These are phyloP conservation scores for Phytopythium boreale DNA, from an alignment of 352 stramenopile genomes.

Conservation along the genomic window DNA sequence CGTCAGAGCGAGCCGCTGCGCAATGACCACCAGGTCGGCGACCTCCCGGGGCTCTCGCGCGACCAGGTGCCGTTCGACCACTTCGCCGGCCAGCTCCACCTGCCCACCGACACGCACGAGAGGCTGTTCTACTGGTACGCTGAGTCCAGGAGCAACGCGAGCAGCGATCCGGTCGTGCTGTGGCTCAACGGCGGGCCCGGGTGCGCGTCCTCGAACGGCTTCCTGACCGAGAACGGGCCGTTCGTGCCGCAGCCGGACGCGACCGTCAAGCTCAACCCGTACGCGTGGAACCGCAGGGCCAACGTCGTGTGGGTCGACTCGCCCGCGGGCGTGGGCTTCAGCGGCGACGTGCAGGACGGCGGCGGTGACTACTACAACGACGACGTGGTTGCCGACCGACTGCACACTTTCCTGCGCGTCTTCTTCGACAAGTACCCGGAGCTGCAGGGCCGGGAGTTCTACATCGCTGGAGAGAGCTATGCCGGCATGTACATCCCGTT, in stretches of 20 bases:
- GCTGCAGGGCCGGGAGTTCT: conserved; percentile 15
- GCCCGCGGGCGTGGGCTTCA: conserved; percentile 85
- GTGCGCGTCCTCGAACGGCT: conserved; percentile 75
- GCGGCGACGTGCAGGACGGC: conserved; percentile 29
- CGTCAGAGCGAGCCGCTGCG: conserved; percentile 4
- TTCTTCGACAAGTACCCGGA: conserved; percentile 42
- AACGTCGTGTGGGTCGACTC: conserved; percentile 90
- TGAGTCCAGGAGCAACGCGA: conserved; percentile 30
- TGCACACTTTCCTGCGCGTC: conserved; percentile 18
- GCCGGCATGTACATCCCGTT: conserved; percentile 84
- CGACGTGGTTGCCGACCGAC: conserved; percentile 48
- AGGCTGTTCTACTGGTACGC: conserved; percentile 71
- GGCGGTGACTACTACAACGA: conserved; percentile 58
- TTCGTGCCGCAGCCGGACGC: conserved; percentile 54
- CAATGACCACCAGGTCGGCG: conserved; percentile 39
- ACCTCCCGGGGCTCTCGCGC: conserved; percentile 46
- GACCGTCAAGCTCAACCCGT: conserved; percentile 62
- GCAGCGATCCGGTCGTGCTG: conserved; percentile 70
- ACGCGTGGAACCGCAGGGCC: conserved; percentile 85
- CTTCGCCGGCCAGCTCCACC: conserved; percentile 55
- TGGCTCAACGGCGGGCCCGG: conserved; percentile 93
- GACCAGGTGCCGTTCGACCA: conserved; percentile 50
- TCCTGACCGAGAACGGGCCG: conserved; percentile 81
- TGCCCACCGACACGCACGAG: conserved; percentile 37
- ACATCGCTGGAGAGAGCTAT: conserved; percentile 69